These are phyloP conservation scores for Blastocystis sp. DNA, from an alignment of 352 stramenopile species.

Conservation along the genomic window DNA sequence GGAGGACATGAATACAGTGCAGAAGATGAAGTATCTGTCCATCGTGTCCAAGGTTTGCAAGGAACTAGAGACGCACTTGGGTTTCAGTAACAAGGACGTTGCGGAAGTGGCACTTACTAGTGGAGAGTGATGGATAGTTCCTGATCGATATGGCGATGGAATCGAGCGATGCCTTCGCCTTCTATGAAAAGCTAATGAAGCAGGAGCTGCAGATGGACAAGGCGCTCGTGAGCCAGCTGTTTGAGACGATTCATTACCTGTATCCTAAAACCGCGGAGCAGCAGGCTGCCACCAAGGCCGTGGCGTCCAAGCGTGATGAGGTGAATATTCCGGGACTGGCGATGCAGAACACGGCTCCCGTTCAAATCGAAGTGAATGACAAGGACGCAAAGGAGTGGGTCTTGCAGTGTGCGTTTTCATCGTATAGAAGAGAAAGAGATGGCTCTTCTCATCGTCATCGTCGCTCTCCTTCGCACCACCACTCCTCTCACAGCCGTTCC, in stretches of 20 bases:
- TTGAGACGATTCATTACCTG: conserved; percentile 43
- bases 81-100: conserved; percentile 68
- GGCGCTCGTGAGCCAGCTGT: conserved; percentile 11
- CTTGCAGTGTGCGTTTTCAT: not conserved
- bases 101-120: conserved; percentile 25
- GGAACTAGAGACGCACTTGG: conserved; percentile 59
- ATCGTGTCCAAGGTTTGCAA: conserved; percentile 69
- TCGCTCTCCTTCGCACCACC: not conserved
- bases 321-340: not conserved
- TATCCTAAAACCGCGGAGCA: conserved; percentile 16
- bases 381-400: not conserved
- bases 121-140: conserved; percentile 41
- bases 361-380: not conserved
- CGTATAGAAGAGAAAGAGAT: not conserved
- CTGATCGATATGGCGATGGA: conserved; percentile 47
- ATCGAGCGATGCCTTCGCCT: not conserved
- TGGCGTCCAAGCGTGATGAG: not conserved
- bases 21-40: conserved; percentile 69
- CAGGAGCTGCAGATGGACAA: conserved; percentile 25
- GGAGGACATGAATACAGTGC: conserved; percentile 62
- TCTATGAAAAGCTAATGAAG: not conserved
- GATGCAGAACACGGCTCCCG: not conserved
- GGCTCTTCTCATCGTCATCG: conserved; percentile 12
- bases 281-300: not conserved
- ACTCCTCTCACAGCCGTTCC: not conserved